Evolutionary conservation across 2,329 filamentous ascomycete species (phyloP).

Genomic region (Arachnopeziza araneosa): DNA sequence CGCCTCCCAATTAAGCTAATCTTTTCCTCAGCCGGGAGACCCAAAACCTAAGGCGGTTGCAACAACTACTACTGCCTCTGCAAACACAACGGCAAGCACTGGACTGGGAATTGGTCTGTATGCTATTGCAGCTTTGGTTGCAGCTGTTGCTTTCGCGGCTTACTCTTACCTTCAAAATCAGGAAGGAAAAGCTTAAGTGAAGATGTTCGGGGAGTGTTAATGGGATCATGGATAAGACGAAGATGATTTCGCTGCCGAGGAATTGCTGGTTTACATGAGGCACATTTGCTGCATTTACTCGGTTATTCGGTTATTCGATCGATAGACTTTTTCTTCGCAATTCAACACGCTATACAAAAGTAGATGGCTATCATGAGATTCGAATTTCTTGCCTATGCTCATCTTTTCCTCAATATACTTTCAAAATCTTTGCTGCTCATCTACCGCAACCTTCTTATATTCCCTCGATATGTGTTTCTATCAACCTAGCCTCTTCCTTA

Average conservation of each 20-base stretch:
- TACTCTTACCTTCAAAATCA: conserved; percentile 73
- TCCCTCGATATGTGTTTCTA: no score
- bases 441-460: no score
- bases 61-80: conserved; percentile 42
- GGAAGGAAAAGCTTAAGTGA: conserved; percentile 20
- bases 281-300: conserved; percentile 24
- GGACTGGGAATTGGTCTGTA: conserved; percentile 75
- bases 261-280: conserved; percentile 4
- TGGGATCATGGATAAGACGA: neutral
- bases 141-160: conserved; percentile 67
- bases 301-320: conserved; percentile 2
- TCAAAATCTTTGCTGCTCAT: no score
- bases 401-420: no score
- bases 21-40: conserved; percentile 60
- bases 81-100: conserved; percentile 34
- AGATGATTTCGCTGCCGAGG: neutral
- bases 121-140: conserved; percentile 72
- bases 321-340: neutral
- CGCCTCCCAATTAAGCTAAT: conserved; percentile 10
- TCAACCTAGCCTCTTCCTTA: no score
- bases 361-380: neutral
- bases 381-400: no score
- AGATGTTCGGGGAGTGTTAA: neutral
- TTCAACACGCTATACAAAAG: neutral
- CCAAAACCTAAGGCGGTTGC: conserved; percentile 62